Percentiles rank a stretch among this genome's conserved stretches.
Conservation (phyloP, 768 basidiomycete genomes). For the Xerocomellus intermedius region DNA sequence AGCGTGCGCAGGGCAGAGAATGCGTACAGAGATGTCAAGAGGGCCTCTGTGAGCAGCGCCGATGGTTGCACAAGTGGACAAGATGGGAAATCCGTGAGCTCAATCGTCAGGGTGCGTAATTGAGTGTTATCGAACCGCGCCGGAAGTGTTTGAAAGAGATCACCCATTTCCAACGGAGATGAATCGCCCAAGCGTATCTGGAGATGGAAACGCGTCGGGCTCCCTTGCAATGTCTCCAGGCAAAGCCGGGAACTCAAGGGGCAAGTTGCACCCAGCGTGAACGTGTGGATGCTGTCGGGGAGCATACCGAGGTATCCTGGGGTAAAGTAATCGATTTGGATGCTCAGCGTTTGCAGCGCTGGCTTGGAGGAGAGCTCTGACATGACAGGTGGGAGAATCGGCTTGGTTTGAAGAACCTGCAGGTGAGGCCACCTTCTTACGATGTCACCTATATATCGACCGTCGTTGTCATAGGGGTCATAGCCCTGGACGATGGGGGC, state of each 20-base stretch:
- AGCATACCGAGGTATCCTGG: not conserved
- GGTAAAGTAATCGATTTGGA: not conserved
- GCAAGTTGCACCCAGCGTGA: not conserved
- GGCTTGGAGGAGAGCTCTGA: not conserved
- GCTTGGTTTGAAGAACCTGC: not conserved
- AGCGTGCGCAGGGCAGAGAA: constrained; percentile 8
- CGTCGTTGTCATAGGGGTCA: too few species aligned
- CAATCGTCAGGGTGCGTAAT: not conserved
- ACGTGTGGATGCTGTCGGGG: not conserved
- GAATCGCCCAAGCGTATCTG: too few species aligned
- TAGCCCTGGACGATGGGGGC: too few species aligned
- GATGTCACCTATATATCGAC: not conserved
- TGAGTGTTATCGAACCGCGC: not conserved
- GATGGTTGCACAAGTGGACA: not conserved
- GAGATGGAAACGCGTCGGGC: not conserved
- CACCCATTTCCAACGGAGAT: too few species aligned
- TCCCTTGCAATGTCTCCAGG: too few species aligned
- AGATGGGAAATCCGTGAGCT: too few species aligned
- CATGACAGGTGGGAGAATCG: not conserved
- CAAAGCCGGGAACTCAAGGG: too few species aligned
- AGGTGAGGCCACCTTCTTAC: not conserved
- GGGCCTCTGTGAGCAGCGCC: not conserved
- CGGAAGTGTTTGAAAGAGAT: not conserved
- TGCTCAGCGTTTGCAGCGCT: not conserved
- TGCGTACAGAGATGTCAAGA: constrained; percentile 3